These are phyloP conservation scores for Irpex sp. DNA, from an alignment of 1,284 basidiomycete species.

Conservation along the genomic window DNA sequence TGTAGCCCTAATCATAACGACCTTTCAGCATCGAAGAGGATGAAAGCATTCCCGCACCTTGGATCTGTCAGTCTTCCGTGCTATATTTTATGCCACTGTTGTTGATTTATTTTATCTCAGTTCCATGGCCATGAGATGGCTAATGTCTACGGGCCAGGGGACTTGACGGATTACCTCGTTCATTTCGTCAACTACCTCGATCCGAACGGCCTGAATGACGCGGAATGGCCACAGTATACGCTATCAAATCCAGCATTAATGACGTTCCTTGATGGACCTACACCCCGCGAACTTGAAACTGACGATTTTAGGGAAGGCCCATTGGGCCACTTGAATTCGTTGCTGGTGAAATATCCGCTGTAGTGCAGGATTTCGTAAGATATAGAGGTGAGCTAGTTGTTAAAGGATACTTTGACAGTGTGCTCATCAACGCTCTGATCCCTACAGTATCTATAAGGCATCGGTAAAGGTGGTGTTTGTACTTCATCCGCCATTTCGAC, in stretches of 20 bases:
- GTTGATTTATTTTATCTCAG: neutral
- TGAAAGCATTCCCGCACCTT: slow-evolving; percentile 14
- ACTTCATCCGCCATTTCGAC: no score
- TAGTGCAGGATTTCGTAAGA: neutral
- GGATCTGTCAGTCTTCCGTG: slow-evolving; percentile 15
- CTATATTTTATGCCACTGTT: no score
- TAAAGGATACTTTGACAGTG: no score
- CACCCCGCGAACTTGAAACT: neutral
- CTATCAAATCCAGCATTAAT: neutral
- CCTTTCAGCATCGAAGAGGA: slow-evolving; percentile 13
- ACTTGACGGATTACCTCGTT: slow-evolving; percentile 9
- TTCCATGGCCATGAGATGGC: neutral
- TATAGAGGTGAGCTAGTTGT: neutral
- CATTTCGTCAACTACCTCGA: neutral
- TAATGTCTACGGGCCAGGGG: neutral
- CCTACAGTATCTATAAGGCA: no score
- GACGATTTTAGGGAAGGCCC: neutral
- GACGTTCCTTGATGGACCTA: neutral
- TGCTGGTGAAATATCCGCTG: neutral
- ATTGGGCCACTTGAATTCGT: neutral
- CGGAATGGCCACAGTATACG: neutral
- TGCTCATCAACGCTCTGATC: no score
- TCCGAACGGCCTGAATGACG: neutral
- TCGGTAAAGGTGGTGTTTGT: no score
- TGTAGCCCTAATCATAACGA: neutral